A percentile compares a stretch with the other conserved stretches of the same genome.
phyloP scores from a whole-genome alignment of 306 rosid species.

The Heteromeles arbutifolia region DNA sequence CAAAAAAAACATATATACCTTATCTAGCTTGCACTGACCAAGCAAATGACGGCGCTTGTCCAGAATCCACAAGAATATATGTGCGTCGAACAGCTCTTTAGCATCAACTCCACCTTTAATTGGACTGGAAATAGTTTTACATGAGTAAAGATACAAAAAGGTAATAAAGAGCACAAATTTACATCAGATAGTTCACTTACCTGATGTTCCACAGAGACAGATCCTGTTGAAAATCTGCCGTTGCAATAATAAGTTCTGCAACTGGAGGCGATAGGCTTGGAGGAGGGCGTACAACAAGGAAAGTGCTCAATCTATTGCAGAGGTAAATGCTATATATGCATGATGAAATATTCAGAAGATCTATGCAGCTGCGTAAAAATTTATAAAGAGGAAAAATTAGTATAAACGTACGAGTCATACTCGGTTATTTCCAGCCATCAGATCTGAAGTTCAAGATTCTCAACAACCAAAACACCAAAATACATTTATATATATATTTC shows the following conservation, averaged over 20 bases:
- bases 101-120: slow-evolving; percentile 28
- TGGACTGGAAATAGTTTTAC: slow-evolving; percentile 9
- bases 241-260: slow-evolving; percentile 25
- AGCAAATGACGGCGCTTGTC: slow-evolving; percentile 23
- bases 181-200: slow-evolving; percentile 7
- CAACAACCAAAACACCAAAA: no score
- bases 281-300: slow-evolving; percentile 31
- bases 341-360: slow-evolving; percentile 33
- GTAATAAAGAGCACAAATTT: neutral
- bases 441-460: no score
- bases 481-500: no score
- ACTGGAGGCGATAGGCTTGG: slow-evolving; percentile 21
- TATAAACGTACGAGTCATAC: neutral
- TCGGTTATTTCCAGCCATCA: neutral
- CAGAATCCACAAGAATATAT: slow-evolving; percentile 28
- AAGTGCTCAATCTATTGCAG: slow-evolving; percentile 20
- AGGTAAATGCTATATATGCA: slow-evolving; percentile 29
- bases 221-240: slow-evolving; percentile 27
- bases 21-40: slow-evolving; percentile 29
- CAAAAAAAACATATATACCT: slow-evolving; percentile 10
- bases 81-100: slow-evolving; percentile 24
- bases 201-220: slow-evolving; percentile 24
- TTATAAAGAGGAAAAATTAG: neutral
- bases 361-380: slow-evolving; percentile 22
- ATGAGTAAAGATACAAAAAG: neutral